A percentile compares a stretch with the other conserved stretches of the same genome.
Conservation (phyloP, 495 filamentous ascomycete species). For the Neohortaea acidophila region DNA sequence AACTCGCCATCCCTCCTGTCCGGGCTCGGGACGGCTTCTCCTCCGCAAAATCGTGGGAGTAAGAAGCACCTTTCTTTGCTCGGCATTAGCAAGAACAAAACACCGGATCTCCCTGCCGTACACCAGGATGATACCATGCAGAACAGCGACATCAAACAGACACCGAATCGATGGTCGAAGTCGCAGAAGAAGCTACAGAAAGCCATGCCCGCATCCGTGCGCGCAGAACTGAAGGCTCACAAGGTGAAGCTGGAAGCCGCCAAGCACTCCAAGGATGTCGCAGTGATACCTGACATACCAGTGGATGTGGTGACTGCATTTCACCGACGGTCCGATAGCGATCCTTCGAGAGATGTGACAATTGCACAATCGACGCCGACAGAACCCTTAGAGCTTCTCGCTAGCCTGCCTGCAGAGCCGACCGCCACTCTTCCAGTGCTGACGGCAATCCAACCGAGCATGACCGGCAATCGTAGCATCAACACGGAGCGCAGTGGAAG, state of each 20-base stretch:
- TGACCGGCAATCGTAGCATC: too few relatives aligned
- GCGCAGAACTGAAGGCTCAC: not conserved
- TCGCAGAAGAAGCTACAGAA: conserved; percentile 22
- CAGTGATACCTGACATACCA: too few relatives aligned
- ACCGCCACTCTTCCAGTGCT: too few relatives aligned
- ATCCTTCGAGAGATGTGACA: too few relatives aligned
- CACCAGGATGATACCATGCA: not conserved
- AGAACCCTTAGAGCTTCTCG: too few relatives aligned
- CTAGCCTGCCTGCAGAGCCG: too few relatives aligned
- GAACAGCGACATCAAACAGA: conserved; percentile 1
- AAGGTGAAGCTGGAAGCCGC: not conserved
- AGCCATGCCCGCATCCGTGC: conserved; percentile 15
- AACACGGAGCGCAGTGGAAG: too few relatives aligned
- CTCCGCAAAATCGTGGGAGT: not conserved
- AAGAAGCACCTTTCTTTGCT: conserved; percentile 12
- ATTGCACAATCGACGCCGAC: too few relatives aligned
- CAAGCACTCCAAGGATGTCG: too few relatives aligned
- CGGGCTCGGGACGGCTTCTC: not conserved
- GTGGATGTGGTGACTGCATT: too few relatives aligned
- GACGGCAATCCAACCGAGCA: too few relatives aligned
- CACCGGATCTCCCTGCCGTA: conserved; percentile 1
- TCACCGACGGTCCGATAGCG: too few relatives aligned
- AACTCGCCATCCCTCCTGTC: conserved; percentile 5
- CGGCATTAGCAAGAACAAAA: not conserved
- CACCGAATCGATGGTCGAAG: conserved; percentile 6